These are phyloP conservation scores for Groenewaldozyma tartarivorans DNA, from an alignment of 805 yeast genomes.

Conservation along the genomic window DNA sequence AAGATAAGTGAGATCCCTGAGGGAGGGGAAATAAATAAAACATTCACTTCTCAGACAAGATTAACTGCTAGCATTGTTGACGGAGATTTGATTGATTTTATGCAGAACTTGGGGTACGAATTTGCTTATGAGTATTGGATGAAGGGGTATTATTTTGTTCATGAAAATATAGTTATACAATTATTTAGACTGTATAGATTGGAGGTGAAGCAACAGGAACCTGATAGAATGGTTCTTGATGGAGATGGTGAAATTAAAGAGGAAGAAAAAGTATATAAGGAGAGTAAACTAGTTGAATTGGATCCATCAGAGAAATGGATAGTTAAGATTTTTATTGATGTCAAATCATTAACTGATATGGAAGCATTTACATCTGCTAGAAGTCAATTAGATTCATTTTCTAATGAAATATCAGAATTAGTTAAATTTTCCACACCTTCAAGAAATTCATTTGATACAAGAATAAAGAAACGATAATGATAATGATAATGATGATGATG, in stretches of 20 bases:
- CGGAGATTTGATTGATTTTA: constrained; percentile 29
- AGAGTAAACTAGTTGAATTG: constrained; percentile 12
- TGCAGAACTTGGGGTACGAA: constrained; percentile 65
- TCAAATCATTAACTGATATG: constrained; percentile 63
- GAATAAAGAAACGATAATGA: constrained; percentile 33
- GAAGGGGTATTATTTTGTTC: constrained; percentile 52
- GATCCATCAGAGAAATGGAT: constrained; percentile 24
- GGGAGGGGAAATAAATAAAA: constrained; percentile 27
- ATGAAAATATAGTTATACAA: constrained; percentile 49
- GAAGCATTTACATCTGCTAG: constrained; percentile 60
- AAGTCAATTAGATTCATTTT: constrained; percentile 50
- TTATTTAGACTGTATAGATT: constrained; percentile 34
- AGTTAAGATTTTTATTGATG: constrained; percentile 59
- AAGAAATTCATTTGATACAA: constrained; percentile 70
- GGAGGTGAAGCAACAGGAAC: too few relatives aligned
- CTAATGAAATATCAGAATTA: constrained; percentile 57
- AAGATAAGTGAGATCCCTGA: constrained; percentile 30
- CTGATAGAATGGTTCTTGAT: constrained; percentile 3
- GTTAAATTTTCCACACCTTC: constrained; percentile 67
- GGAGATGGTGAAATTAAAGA: constrained; percentile 4
- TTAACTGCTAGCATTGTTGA: constrained; percentile 39
- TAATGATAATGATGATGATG: neutral
- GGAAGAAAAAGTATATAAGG: neutral
- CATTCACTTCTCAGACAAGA: constrained; percentile 56
- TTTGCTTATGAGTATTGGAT: constrained; percentile 52